These are phyloP conservation scores for Nakazawaea ernobii DNA, from an alignment of 805 yeast genomes.

Conservation along the genomic window DNA sequence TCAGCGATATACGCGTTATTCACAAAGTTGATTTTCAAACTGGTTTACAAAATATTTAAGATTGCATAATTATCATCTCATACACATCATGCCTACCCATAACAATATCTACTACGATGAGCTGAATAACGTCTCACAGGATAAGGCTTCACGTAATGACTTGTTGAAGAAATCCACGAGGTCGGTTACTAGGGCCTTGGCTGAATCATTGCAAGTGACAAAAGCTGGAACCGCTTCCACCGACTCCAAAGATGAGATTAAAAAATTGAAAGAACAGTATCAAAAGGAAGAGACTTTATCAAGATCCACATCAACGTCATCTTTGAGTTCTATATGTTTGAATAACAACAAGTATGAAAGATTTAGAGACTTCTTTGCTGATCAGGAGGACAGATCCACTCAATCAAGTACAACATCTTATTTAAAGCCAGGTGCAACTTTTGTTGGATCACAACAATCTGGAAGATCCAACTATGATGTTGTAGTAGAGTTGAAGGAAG, in stretches of 20 bases:
- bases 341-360: not conserved
- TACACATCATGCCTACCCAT: not conserved
- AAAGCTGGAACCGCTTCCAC: not conserved
- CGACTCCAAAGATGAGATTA: constrained; percentile 1
- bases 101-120: not conserved
- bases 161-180: too few relatives aligned
- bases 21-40: not conserved
- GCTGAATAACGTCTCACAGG: too few relatives aligned
- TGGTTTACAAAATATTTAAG: not conserved
- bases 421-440: constrained; percentile 56
- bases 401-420: constrained; percentile 28
- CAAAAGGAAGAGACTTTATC: not conserved
- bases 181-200: not conserved
- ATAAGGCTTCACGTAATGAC: too few relatives aligned
- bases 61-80: too few relatives aligned
- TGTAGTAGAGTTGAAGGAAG: constrained; percentile 59
- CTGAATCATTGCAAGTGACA: not conserved
- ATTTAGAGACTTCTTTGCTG: constrained; percentile 7
- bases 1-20: too few relatives aligned
- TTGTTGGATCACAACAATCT: constrained; percentile 66
- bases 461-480: constrained; percentile 63
- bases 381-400: not conserved
- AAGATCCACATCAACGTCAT: not conserved
- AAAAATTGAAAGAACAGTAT: constrained; percentile 6
- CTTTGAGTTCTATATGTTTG: not conserved